These are phyloP conservation scores for Ochromonadaceae sp. DNA, from an alignment of 352 stramenopile genomes.

Conservation along the genomic window DNA sequence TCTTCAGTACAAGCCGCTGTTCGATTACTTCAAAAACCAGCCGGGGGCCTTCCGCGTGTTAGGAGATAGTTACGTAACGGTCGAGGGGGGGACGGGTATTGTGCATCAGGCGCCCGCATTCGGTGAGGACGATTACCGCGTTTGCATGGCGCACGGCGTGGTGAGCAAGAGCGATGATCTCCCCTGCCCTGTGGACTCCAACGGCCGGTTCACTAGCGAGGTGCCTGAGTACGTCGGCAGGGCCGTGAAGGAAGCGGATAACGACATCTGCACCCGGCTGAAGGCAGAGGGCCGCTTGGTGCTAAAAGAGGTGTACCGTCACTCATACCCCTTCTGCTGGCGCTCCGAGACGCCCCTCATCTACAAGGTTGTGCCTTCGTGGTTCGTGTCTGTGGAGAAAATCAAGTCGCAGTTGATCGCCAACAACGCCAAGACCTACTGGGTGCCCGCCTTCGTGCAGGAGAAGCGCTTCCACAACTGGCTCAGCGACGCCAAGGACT, in stretches of 20 bases:
- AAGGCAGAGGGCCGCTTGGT: conserved; percentile 85
- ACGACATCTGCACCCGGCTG: conserved; percentile 81
- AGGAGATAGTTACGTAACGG: conserved; percentile 93
- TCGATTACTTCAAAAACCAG: conserved; percentile 70
- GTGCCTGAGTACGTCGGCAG: conserved; percentile 78
- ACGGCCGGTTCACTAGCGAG: conserved; percentile 80
- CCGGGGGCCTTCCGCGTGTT: conserved; percentile 73
- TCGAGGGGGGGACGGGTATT: conserved; percentile 88
- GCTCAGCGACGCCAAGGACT: conserved; percentile 94
- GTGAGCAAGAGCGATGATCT: conserved; percentile 77
- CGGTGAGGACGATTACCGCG: conserved; percentile 99
- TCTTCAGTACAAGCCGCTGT: conserved; percentile 87
- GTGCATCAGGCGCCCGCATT: conserved; percentile 97
- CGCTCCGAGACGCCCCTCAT: conserved; percentile 98
- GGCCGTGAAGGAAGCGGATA: conserved; percentile 96
- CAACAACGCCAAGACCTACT: conserved; percentile 69
- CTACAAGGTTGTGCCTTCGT: conserved; percentile 96
- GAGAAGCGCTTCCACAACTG: conserved; percentile 99
- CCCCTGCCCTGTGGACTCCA: conserved; percentile 89
- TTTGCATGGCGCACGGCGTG: conserved; percentile 86
- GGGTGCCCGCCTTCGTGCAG: conserved; percentile 64
- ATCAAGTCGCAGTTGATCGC: conserved; percentile 81
- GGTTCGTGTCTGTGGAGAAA: conserved; percentile 96
- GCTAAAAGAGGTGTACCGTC: conserved; percentile 85
- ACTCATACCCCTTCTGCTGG: conserved; percentile 99